These are phyloP conservation scores for Xylariaceae sp. DNA, from an alignment of 2,329 filamentous ascomycete genomes.

Conservation along the genomic window DNA sequence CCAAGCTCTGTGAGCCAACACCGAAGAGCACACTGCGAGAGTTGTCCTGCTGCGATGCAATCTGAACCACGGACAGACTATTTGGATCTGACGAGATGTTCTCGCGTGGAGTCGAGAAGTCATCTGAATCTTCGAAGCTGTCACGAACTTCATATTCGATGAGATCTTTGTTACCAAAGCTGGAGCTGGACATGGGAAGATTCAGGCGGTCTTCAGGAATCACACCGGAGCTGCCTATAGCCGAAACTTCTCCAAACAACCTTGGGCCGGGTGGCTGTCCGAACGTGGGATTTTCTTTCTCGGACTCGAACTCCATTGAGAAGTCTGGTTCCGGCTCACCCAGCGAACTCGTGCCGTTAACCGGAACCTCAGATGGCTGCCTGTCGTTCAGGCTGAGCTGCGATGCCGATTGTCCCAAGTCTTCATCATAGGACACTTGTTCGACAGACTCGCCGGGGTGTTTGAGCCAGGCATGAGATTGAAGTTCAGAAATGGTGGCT, in stretches of 20 bases:
- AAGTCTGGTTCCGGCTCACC: constrained; percentile 36
- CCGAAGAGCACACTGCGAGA: constrained; percentile 27
- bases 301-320: constrained; percentile 62
- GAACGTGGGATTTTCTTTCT: constrained; percentile 74
- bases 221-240: constrained; percentile 50
- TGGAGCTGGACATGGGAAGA: constrained; percentile 37
- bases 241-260: constrained; percentile 56
- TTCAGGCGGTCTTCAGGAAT: constrained; percentile 48
- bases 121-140: constrained; percentile 44
- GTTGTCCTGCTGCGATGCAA: constrained; percentile 17
- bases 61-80: constrained; percentile 4
- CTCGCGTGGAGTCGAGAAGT: constrained; percentile 33
- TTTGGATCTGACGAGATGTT: constrained; percentile 21
- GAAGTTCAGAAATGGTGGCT: constrained; percentile 67
- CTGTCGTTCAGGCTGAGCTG: constrained; percentile 59
- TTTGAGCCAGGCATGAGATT: constrained; percentile 70
- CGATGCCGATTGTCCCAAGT: constrained; percentile 56
- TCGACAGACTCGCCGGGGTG: constrained; percentile 52
- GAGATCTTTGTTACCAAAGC: constrained; percentile 34
- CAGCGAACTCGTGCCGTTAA: constrained; percentile 25
- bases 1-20: constrained; percentile 50
- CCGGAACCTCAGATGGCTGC: constrained; percentile 23
- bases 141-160: constrained; percentile 39
- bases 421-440: constrained; percentile 56
- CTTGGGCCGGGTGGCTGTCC: constrained; percentile 43